phyloP scores from a whole-genome alignment of 2,329 filamentous ascomycete genomes.

The Trichothecium roseum region DNA sequence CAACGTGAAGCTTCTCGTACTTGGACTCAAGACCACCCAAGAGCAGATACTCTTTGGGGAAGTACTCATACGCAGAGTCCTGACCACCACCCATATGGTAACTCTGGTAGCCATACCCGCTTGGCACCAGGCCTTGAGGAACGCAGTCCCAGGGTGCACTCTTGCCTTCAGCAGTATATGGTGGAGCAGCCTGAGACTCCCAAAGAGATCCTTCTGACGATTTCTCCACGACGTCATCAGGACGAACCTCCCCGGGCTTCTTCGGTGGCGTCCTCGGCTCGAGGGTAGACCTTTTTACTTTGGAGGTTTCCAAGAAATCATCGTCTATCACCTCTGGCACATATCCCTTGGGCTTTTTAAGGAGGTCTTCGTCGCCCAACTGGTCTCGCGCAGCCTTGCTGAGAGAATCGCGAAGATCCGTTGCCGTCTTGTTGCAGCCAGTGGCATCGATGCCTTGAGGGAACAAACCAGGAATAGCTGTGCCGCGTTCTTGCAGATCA shows the following conservation, averaged over 20 bases:
- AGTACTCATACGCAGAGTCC: conserved; percentile 64
- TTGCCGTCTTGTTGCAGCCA: conserved; percentile 57
- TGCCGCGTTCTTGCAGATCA: conserved; percentile 59
- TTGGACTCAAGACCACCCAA: conserved; percentile 64
- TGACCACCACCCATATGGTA: conserved; percentile 55
- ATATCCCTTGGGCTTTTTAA: conserved; percentile 17
- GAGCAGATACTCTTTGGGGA: conserved; percentile 58
- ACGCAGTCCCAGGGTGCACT: conserved; percentile 37
- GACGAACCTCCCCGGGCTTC: neutral
- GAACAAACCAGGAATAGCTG: conserved; percentile 68
- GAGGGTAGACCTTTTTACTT: too few relatives aligned
- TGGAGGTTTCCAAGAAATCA: neutral
- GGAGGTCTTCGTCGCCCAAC: conserved; percentile 19
- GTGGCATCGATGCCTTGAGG: conserved; percentile 68
- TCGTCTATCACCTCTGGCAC: neutral
- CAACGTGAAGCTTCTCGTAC: conserved; percentile 64
- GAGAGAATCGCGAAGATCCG: conserved; percentile 14
- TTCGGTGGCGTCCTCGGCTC: too few relatives aligned
- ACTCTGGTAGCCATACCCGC: conserved; percentile 31
- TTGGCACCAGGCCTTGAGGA: conserved; percentile 46
- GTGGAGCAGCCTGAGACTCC: conserved; percentile 8
- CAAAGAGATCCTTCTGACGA: neutral
- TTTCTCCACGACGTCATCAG: neutral
- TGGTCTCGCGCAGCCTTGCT: conserved; percentile 25
- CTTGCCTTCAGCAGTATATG: conserved; percentile 23